Base-by-base conservation (phyloP, 768 basidiomycete species). In the Suillus sp. region DNA sequence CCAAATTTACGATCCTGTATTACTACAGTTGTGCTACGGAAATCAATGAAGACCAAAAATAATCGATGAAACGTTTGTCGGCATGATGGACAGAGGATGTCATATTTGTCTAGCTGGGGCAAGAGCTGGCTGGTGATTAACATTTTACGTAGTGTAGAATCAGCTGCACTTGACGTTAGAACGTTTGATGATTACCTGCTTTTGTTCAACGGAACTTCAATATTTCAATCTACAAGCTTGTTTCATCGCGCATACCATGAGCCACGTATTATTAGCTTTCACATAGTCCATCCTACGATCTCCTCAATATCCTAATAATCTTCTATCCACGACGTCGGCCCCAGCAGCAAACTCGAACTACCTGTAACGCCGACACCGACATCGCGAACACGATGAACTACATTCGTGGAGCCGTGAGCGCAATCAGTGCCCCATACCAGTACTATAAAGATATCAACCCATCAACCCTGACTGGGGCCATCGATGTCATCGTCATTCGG, bases 401-500 rank as follows among this genome's bases (percentile, higher is more conserved):
- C 76, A 78, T 95, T 72, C 88, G 92, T 67, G 92, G 92, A 65
- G 92, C 92, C 27, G 88, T 93, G 73, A 90, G 80, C 71, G 91
- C 90, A 47, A 91, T 93, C 73, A 90, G 87, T 75, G 92, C 90
- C 14, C 91, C 92, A 16, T 93, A 93, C 74, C 90, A 92, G 65
- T 95, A 94, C 79, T 95, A 95, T 83, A 91, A 88, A 75, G 92
- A 93, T 62, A 92, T 97, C 66, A 99, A 99, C 70, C 95, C 97
- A 0, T 90, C 96, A 0, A 99, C 97, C 0, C 86, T 99, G 63
- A 97, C 96, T 4, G 96, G 97, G 51, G 97, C 97, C 50, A 97
- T 99, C 83, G 96, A 99, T 83, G 93, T 99, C 77, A 95, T 99
- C 71, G 96, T 99, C 68, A 87, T 99, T 54, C 86, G 90, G 66